Base-by-base conservation (phyloP, 257 asterid genomes). In the Euphrasia confusa region DNA sequence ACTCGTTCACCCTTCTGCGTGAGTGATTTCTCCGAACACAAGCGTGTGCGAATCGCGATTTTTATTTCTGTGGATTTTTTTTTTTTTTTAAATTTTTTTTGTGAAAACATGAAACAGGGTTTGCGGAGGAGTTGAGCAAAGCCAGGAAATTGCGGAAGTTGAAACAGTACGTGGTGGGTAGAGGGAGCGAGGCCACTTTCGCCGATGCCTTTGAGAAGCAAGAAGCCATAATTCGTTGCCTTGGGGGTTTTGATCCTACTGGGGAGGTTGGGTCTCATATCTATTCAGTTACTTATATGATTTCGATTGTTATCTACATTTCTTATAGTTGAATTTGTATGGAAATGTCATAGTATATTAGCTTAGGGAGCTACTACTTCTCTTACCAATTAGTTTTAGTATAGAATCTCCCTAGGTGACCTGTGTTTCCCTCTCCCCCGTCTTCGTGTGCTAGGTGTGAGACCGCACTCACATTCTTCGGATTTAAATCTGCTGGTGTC, bases 61-160 rank as follows among this genome's bases (percentile, higher is more conserved):
- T 59, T 48, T 28, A 55, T n/a, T 32, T 61, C 17, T 61, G 11
- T 56, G 27, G 33, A 3, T 30, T 2, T 30, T 63, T 59, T 37
- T 33, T 68, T 64, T 17, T 35, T 45, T 13, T 5, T 45, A 12
- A 12, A 13, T 45, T 0, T 5, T n/a, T 3, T 21, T 21, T 21
- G 24, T 17, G 30, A 7, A 4, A n/a, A n/a, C 35, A 54, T 21
- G 47, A 8, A n/a, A 17, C 75, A 89, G 95, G 76, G 54, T 91
- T 88, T 64, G 95, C 98, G 37, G 91, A 88, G 69, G 82, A 84
- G 80, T 70, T 88, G 90, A 71, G 90, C 72, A 84, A 70, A 74
- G 95, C 95, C 18, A 84, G 95, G 80, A 88, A 88, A 69, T 18
- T 88, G 64, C 80, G 86, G 64, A 58, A 75, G 5, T 66, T 84